Percentiles rank a stretch among this genome's conserved stretches.
Evolutionary conservation across 306 rosid species (phyloP).

Genomic region (Castanea sativa): DNA sequence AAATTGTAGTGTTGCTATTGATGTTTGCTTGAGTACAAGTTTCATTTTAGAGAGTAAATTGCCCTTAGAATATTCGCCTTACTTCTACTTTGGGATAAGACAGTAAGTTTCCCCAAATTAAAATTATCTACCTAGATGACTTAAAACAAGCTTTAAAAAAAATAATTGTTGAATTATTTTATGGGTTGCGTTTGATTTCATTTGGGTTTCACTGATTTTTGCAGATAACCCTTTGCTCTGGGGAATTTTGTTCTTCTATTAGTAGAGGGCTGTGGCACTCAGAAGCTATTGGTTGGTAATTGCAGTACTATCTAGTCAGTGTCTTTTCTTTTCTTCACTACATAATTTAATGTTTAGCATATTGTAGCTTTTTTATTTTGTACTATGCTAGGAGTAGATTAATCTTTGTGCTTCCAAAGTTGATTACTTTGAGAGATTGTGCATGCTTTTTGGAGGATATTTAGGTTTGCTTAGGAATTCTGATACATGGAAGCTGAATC

Average conservation of each 20-base stretch:
- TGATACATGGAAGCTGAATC: background rate
- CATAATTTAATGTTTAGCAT: background rate
- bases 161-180: background rate
- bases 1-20: too few species aligned
- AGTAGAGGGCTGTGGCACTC: background rate
- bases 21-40: too few species aligned
- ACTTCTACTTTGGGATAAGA: too few species aligned
- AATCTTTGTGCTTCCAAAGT: background rate
- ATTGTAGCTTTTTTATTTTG: background rate
- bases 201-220: constrained; percentile 9
- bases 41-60: too few species aligned
- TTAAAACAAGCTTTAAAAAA: too few species aligned
- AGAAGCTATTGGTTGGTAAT: constrained; percentile 7
- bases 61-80: too few species aligned
- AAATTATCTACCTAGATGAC: too few species aligned
- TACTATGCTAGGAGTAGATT: background rate
- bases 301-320: constrained; percentile 20
- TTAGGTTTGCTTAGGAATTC: background rate
- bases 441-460: background rate
- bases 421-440: background rate
- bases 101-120: too few species aligned
- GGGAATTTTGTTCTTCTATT: background rate
- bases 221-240: constrained; percentile 16
- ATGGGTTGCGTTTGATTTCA: constrained; percentile 9
- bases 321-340: background rate